Evolutionary conservation across 2,329 filamentous ascomycete species (phyloP).

Genomic region (Aspergillus caelatus): DNA sequence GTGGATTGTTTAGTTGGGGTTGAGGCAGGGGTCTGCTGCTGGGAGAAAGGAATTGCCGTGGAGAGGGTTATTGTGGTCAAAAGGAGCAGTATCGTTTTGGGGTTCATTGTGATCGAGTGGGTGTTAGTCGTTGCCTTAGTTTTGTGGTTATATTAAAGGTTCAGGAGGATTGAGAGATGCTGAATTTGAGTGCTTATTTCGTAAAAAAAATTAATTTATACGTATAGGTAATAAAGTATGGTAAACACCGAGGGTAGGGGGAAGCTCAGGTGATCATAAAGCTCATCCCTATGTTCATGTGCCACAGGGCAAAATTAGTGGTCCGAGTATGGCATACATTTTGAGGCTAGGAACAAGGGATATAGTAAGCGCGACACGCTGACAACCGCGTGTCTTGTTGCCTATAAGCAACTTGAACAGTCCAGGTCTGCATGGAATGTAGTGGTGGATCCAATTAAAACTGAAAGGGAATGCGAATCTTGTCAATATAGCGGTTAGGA

Average conservation of each 20-base stretch:
- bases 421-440: neutral
- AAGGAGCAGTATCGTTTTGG: constrained; percentile 3
- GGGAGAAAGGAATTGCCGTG: constrained; percentile 11
- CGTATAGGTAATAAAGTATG: neutral
- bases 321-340: neutral
- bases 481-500: neutral
- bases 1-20: neutral
- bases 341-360: neutral
- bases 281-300: neutral
- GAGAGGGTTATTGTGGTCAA: constrained; percentile 11
- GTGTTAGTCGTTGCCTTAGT: neutral
- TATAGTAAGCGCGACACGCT: neutral
- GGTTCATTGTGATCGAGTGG: constrained; percentile 4
- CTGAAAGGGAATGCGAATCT: neutral
- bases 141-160: neutral
- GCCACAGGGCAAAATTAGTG: neutral
- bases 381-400: neutral
- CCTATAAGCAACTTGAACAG: neutral
- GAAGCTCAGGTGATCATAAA: neutral
- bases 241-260: neutral
- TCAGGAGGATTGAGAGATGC: neutral
- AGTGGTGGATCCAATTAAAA: neutral
- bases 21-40: neutral
- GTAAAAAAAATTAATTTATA: neutral
- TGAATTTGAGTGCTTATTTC: neutral